Conservation (phyloP, 352 stramenopile species). For the Blastocystis sp. region DNA sequence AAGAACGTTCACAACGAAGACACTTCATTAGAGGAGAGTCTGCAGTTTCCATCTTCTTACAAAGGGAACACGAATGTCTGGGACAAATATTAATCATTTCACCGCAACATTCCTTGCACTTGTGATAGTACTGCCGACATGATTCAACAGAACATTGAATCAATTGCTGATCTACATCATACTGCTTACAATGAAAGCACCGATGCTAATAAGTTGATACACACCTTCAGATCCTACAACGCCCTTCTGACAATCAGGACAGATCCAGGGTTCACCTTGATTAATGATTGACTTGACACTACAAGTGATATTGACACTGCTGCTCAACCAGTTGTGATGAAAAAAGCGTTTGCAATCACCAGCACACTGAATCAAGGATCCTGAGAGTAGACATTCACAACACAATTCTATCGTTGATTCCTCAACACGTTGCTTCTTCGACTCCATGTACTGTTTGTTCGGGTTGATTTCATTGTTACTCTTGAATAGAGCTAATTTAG, state of each 20-base stretch:
- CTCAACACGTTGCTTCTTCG: no score
- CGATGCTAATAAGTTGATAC: not conserved
- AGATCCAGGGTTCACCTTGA: not conserved
- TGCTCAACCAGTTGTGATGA: not conserved
- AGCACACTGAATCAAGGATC: not conserved
- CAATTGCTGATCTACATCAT: not conserved
- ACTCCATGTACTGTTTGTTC: no score
- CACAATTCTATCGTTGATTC: not conserved
- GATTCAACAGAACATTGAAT: not conserved
- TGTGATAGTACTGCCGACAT: not conserved
- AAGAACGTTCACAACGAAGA: not conserved
- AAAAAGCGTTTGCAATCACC: conserved; percentile 10
- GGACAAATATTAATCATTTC: not conserved
- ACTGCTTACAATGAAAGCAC: conserved; percentile 19
- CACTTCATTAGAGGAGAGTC: not conserved
- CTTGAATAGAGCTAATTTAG: not conserved
- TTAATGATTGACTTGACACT: not conserved
- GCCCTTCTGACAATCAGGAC: conserved; percentile 41
- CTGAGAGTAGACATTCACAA: not conserved
- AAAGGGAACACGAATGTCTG: not conserved
- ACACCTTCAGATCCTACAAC: not conserved
- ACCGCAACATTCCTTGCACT: not conserved
- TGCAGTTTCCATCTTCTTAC: not conserved
- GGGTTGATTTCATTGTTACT: not conserved
- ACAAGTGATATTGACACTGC: not conserved